These are phyloP conservation scores for Isabelozyma rhagii DNA, from an alignment of 805 yeast species.

Conservation along the genomic window DNA sequence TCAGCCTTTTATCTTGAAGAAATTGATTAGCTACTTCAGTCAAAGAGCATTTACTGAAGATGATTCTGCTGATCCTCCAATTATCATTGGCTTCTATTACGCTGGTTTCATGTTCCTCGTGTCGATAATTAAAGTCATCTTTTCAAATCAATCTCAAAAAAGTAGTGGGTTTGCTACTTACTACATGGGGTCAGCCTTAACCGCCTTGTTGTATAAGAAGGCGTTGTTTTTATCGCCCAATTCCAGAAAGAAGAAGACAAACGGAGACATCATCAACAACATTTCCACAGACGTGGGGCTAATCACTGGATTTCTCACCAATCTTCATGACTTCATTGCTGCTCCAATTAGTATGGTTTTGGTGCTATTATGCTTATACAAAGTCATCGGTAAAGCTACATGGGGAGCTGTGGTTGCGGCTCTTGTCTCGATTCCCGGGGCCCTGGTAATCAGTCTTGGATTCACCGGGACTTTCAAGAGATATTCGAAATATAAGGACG, in stretches of 20 bases:
- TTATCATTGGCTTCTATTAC: constrained; percentile 10
- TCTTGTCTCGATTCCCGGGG: constrained; percentile 18
- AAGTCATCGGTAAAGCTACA: constrained; percentile 12
- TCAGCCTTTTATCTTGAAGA: constrained; percentile 22
- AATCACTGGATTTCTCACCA: constrained; percentile 8
- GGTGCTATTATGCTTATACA: constrained; percentile 1
- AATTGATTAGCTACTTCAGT: constrained; percentile 18
- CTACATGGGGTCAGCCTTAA: constrained; percentile 9
- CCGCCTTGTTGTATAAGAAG: constrained; percentile 12
- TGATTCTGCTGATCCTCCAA: constrained; percentile 8
- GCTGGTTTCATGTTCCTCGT: constrained; percentile 14
- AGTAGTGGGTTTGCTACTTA: constrained; percentile 4
- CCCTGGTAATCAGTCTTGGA: constrained; percentile 16
- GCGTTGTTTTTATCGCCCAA: constrained; percentile 15
- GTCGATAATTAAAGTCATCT: constrained; percentile 8
- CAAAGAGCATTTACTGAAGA: constrained; percentile 5
- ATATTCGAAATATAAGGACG: constrained; percentile 23
- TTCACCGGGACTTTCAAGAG: constrained; percentile 13
- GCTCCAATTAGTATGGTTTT: constrained; percentile 12
- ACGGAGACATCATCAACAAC: constrained; percentile 19
- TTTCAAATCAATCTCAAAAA: constrained; percentile 9
- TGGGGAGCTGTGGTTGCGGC: constrained; percentile 23
- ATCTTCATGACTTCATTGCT: constrained; percentile 9
- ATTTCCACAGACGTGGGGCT: constrained; percentile 11
- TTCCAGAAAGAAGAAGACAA: constrained; percentile 13